Conservation (phyloP, 2,329 filamentous ascomycete species). For the Talaromyces sp. region DNA sequence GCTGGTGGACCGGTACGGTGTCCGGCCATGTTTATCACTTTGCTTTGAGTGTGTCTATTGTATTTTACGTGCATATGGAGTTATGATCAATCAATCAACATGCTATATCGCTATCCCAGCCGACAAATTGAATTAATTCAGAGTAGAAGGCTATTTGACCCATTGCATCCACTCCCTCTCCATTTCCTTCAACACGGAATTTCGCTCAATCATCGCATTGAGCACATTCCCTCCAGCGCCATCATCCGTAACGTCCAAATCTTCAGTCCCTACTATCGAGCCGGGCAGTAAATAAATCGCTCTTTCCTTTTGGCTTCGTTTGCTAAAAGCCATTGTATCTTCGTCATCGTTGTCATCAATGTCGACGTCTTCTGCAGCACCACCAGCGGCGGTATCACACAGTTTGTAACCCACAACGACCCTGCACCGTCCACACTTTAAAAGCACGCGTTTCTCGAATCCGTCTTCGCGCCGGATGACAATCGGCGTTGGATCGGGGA, state of each 20-base stretch:
- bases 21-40: not conserved
- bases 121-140: not conserved
- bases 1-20: not conserved
- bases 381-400: slow-evolving; percentile 30
- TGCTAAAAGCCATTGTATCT: slow-evolving; percentile 22
- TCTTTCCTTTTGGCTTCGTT: slow-evolving; percentile 34
- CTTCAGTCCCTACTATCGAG: slow-evolving; percentile 55
- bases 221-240: not conserved
- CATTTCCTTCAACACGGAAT: slow-evolving; percentile 16
- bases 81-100: not conserved
- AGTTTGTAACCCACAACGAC: slow-evolving; percentile 62
- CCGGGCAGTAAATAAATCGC: slow-evolving; percentile 61
- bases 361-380: slow-evolving; percentile 9
- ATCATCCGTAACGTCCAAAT: slow-evolving; percentile 44
- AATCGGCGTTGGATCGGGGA: slow-evolving; percentile 47
- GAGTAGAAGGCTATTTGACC: slow-evolving; percentile 16
- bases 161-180: slow-evolving; percentile 37
- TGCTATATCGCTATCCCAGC: not conserved
- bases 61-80: slow-evolving; percentile 13
- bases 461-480: slow-evolving; percentile 58
- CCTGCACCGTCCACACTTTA: slow-evolving; percentile 59
- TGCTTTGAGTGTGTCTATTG: not conserved
- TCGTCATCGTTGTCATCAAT: slow-evolving; percentile 21
- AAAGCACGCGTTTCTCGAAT: slow-evolving; percentile 62
- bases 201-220: slow-evolving; percentile 11